Evolutionary conservation across 164 flowering plant genomes (phyloP).

Genomic region (Vitis labrusca): DNA sequence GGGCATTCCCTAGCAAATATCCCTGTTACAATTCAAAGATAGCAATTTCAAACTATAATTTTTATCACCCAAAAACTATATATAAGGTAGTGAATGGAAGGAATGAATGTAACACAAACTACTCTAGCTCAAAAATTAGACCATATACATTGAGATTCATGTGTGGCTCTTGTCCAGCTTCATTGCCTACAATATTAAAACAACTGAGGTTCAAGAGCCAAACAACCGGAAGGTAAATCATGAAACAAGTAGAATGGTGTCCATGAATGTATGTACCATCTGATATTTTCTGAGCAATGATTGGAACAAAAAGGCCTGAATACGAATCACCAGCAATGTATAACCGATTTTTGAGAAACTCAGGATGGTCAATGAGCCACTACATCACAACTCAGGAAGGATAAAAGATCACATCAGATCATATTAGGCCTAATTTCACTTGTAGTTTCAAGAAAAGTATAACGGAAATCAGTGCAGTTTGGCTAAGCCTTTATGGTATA

Average conservation of each 20-base stretch:
- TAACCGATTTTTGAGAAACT: slow-evolving; percentile 27
- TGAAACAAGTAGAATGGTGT: background rate
- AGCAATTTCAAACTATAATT: too few relatives aligned
- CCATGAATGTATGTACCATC: slow-evolving; percentile 16
- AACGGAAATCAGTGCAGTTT: too few relatives aligned
- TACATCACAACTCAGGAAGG: slow-evolving; percentile 4
- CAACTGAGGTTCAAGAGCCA: too few relatives aligned
- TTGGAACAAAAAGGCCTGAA: slow-evolving; percentile 27
- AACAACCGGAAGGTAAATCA: too few relatives aligned
- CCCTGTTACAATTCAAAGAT: slow-evolving; percentile 1
- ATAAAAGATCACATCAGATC: background rate
- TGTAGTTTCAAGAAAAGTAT: background rate
- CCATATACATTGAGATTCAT: slow-evolving; percentile 34
- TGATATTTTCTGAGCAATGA: slow-evolving; percentile 22
- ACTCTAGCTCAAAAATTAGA: too few relatives aligned
- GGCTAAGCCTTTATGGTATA: background rate
- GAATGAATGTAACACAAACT: too few relatives aligned
- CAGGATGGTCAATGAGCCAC: slow-evolving; percentile 29
- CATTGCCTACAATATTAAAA: slow-evolving; percentile 21
- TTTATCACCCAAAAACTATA: too few relatives aligned
- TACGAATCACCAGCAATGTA: slow-evolving; percentile 40
- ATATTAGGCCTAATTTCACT: background rate
- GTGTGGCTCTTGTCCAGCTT: slow-evolving; percentile 21
- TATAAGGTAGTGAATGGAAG: too few relatives aligned
- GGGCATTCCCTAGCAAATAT: slow-evolving; percentile 21